Base-by-base conservation (phyloP, 345 rosid genomes). In the Murraya koenigii region DNA sequence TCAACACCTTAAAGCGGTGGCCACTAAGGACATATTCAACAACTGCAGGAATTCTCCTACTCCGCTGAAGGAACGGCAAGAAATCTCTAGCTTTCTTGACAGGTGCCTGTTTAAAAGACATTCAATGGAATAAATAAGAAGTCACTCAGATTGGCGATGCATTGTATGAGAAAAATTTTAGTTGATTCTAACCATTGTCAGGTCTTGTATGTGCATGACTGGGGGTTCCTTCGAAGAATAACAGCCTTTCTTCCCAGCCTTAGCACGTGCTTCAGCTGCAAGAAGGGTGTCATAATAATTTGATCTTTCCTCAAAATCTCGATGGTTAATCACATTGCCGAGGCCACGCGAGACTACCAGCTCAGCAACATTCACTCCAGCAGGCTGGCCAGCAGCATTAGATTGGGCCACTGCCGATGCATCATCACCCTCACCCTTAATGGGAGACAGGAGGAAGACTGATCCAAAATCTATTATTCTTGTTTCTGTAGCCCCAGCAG, bases 1-100 rank as follows among this genome's bases (percentile, higher is more conserved):
- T 88, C 85, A 90, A 84, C 75, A 97, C 88, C 85, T 94, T 97
- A 85, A 89, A 97, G 60, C 99, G 98, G 82, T 97, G 99, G 78
- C 99, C 99, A 35, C 99, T 97, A 35, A 97, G 89, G 38, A 94
- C 99, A 79, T 97, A 94, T 78, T 97, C 99, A 80, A 97, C 98
- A 75, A 92, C 78, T 19, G 99, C 99, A 81, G 97, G 75, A 38
- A 89, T 82, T 84, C 88, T 92, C 83, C 94, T 85, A 71, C 87
- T 87, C 75, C 95, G 86, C 55, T 85, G 94, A 70, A 97, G 87
- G 81, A 90, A 94, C 15, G 95, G 98, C 85, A 94, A 77, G 89
- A 91, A 92, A 80, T 94, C 99, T 82, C 84, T 91, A 58, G 97
- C 94, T 89, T 92, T 97, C 89, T 97, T 97, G 70, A 86, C 87